Percentiles rank a stretch among this genome's conserved stretches.
These are phyloP conservation scores for Colletotrichum neosansevieriae DNA, from an alignment of 2,329 filamentous ascomycete species.

Conservation along the genomic window DNA sequence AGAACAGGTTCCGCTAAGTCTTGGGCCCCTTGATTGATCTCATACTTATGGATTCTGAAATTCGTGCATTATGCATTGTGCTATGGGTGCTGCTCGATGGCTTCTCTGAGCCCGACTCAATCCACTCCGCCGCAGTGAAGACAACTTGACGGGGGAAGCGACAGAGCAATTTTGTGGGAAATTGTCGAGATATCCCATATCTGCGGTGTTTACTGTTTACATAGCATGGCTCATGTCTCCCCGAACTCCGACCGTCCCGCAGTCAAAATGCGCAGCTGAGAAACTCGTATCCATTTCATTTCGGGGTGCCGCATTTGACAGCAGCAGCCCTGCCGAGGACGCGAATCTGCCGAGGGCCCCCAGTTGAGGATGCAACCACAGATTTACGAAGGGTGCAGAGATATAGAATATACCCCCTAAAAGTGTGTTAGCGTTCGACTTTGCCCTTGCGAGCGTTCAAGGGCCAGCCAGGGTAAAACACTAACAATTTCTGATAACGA, in stretches of 20 bases:
- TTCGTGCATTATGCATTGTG: background rate
- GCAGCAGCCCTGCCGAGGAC: conserved; percentile 5
- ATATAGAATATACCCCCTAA: background rate
- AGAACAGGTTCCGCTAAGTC: background rate
- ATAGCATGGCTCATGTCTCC: background rate
- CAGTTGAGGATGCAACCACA: conserved; percentile 12
- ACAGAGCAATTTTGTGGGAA: conserved; percentile 3
- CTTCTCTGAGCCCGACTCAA: too few relatives aligned
- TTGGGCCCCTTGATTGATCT: conserved; percentile 8
- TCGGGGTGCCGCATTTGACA: conserved; percentile 6
- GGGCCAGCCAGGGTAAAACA: too few relatives aligned
- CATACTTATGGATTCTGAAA: conserved; percentile 4
- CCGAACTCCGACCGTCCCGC: conserved; percentile 12
- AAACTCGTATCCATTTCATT: background rate
- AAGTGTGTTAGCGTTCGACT: too few relatives aligned
- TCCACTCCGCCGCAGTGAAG: background rate
- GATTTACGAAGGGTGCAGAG: conserved; percentile 30
- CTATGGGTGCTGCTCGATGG: too few relatives aligned
- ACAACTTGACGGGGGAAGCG: background rate
- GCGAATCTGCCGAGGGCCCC: conserved; percentile 23
- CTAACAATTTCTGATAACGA: too few relatives aligned
- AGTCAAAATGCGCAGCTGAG: conserved; percentile 4
- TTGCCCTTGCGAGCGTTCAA: too few relatives aligned
- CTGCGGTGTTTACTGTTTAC: conserved; percentile 13
- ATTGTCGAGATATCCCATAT: background rate